Conservation (phyloP, 345 rosid genomes). For the Populus ilicifolia region DNA sequence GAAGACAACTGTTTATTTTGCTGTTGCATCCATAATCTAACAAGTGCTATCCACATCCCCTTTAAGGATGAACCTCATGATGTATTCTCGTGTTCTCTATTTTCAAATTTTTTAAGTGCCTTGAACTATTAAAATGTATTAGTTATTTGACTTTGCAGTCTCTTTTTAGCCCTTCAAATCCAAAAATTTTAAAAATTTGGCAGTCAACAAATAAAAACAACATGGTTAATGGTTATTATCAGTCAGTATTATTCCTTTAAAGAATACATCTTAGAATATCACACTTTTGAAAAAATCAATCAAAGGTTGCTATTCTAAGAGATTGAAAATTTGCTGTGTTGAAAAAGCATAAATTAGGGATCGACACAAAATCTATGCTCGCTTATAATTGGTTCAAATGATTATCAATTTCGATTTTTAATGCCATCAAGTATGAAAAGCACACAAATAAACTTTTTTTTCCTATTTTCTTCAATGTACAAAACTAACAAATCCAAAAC, state of each 20-base stretch:
- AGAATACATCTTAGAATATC: neutral
- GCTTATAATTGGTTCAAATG: neutral
- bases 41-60: neutral
- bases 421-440: constrained; percentile 8
- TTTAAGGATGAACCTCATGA: neutral
- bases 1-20: neutral
- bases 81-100: neutral
- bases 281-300: neutral
- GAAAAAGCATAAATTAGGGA: neutral
- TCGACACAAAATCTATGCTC: neutral
- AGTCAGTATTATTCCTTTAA: neutral
- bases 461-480: constrained; percentile 8
- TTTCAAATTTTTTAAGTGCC: neutral
- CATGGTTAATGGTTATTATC: neutral
- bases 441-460: constrained; percentile 8
- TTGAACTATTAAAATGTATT: neutral
- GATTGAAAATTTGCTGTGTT: neutral
- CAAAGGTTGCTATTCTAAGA: neutral
- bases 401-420: neutral
- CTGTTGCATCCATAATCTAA: neutral
- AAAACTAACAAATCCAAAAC: constrained; percentile 26
- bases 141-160: neutral
- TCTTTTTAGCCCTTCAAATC: neutral
- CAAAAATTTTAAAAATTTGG: neutral
- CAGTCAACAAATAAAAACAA: neutral